Percentiles rank a stretch among this genome's conserved stretches.
Conservation (phyloP, 345 rosid genomes). For the Dipteronia dyeriana region DNA sequence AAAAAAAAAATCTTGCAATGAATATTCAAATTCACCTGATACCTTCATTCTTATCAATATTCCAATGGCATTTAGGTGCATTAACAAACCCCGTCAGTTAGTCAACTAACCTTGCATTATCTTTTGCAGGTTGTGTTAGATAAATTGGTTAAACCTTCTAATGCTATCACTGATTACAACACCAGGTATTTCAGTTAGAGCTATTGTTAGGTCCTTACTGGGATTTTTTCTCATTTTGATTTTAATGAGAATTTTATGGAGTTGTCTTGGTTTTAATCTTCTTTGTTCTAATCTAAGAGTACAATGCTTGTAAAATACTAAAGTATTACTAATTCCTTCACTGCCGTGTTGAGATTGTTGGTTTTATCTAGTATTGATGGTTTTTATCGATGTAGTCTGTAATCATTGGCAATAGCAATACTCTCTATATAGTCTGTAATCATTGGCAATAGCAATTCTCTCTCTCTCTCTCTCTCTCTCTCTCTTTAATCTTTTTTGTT, state of each 20-base stretch:
- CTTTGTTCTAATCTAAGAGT: not conserved
- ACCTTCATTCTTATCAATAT: not conserved
- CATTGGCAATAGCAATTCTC: too few species aligned
- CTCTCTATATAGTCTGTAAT: too few species aligned
- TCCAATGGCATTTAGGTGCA: not conserved
- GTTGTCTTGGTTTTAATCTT: slow-evolving; percentile 1
- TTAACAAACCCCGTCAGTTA: not conserved
- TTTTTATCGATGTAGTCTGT: not conserved
- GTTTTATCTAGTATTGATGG: not conserved
- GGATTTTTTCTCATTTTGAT: not conserved
- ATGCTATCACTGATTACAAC: slow-evolving; percentile 76
- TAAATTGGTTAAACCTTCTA: slow-evolving; percentile 85
- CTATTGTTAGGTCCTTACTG: not conserved
- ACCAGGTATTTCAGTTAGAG: slow-evolving; percentile 55
- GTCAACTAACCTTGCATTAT: slow-evolving; percentile 11
- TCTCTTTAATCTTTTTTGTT: too few species aligned
- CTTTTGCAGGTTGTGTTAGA: slow-evolving; percentile 75
- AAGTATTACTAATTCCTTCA: not conserved
- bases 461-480: not conserved
- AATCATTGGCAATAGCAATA: not conserved
- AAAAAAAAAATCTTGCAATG: not conserved
- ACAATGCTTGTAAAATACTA: not conserved
- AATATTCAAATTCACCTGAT: not conserved
- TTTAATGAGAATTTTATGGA: slow-evolving; percentile 6
- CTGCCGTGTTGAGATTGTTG: not conserved